Conservation (phyloP, 2,329 filamentous ascomycete species). For the Magnaporthales sp. region DNA sequence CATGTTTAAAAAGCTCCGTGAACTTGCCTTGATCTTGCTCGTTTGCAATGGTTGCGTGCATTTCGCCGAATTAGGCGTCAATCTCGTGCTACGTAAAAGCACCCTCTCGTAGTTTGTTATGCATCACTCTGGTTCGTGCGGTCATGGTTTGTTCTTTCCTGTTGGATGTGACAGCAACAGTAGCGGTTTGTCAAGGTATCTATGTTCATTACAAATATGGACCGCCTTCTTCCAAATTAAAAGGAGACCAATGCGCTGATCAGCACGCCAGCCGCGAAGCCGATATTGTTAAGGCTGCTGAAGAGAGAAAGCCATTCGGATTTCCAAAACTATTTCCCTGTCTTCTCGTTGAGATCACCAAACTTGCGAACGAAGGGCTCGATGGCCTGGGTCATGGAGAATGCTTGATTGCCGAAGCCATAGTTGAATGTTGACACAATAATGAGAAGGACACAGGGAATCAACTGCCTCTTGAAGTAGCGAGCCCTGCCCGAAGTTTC, state of each 20-base stretch:
- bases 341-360: conserved; percentile 18
- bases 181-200: conserved; percentile 23
- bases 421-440: conserved; percentile 31
- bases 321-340: conserved; percentile 15
- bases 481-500: no score
- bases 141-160: conserved; percentile 21
- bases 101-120: conserved; percentile 10
- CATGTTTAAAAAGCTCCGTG: conserved; percentile 30
- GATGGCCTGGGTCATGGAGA: conserved; percentile 28
- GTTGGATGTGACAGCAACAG: conserved; percentile 21
- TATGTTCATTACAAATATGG: conserved; percentile 27
- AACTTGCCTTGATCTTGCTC: conserved; percentile 19
- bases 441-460: conserved; percentile 16
- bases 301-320: conserved; percentile 27
- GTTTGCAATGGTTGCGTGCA: not conserved
- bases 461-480: conserved; percentile 12
- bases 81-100: conserved; percentile 8
- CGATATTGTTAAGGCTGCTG: conserved; percentile 24
- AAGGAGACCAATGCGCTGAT: conserved; percentile 20
- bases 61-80: conserved; percentile 3
- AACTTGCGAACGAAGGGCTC: conserved; percentile 24
- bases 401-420: conserved; percentile 28
- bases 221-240: conserved; percentile 23
- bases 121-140: conserved; percentile 14
- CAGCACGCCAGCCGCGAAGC: conserved; percentile 20